Evolutionary conservation across 78 protist genomes (phyloP).

Genomic region (Guillardia theta): DNA sequence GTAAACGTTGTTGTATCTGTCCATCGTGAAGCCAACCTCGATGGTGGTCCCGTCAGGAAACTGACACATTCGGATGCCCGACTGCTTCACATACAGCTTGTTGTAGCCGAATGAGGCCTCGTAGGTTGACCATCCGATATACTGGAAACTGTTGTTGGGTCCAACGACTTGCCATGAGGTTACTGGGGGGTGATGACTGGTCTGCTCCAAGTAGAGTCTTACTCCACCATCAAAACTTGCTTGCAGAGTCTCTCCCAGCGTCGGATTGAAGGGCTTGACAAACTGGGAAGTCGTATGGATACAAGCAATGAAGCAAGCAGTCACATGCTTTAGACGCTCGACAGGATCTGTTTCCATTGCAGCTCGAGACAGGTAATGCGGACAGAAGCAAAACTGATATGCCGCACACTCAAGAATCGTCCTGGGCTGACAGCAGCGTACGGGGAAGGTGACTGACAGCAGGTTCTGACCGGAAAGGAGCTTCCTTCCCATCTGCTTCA

Average conservation of each 20-base stretch:
- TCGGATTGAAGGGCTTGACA: slow-evolving; percentile 3
- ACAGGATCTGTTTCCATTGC: neutral
- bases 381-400: neutral
- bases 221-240: neutral
- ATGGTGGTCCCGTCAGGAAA: neutral
- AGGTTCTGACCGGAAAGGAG: neutral
- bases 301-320: neutral
- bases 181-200: neutral
- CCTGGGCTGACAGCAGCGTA: neutral
- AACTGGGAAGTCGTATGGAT: neutral
- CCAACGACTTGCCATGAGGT: neutral
- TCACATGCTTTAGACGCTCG: neutral
- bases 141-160: neutral
- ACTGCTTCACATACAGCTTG: neutral
- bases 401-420: slow-evolving; percentile 11
- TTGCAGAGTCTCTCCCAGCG: neutral
- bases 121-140: neutral
- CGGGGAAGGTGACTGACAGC: neutral
- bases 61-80: neutral
- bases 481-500: neutral
- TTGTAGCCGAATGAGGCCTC: neutral
- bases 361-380: neutral
- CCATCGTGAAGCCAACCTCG: neutral
- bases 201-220: neutral
- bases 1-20: neutral